Evolutionary conservation across 768 basidiomycete species (phyloP).

Genomic region (Psilocybe cubensis): DNA sequence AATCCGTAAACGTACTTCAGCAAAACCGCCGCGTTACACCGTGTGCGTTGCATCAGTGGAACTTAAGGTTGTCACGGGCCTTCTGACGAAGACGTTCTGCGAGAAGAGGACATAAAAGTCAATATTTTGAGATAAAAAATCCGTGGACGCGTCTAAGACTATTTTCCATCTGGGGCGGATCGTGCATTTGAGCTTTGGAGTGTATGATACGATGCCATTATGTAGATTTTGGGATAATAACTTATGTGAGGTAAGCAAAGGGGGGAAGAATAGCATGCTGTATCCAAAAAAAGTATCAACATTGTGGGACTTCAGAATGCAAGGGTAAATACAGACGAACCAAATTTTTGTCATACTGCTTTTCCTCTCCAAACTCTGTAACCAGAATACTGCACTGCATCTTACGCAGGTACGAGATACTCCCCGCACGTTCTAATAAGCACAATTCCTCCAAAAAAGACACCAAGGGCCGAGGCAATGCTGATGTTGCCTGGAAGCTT

Average conservation of each 20-base stretch:
- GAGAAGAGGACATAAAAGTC: not conserved
- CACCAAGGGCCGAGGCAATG: slow-evolving; percentile 62
- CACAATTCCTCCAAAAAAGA: slow-evolving; percentile 74
- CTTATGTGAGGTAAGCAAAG: not conserved
- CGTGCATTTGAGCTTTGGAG: no score
- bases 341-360: not conserved
- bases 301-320: not conserved
- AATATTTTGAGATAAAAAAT: not conserved
- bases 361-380: not conserved
- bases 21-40: not conserved
- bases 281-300: not conserved
- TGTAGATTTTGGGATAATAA: not conserved
- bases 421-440: slow-evolving; percentile 80
- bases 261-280: no score
- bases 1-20: no score
- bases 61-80: not conserved
- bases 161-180: not conserved
- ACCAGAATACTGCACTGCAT: not conserved
- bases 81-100: not conserved
- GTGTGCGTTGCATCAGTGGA: not conserved
- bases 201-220: not conserved
- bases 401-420: slow-evolving; percentile 61
- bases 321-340: slow-evolving; percentile 7
- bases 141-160: not conserved
- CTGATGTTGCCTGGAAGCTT: slow-evolving; percentile 77